These are phyloP conservation scores for Erythrophleum ivorense DNA, from an alignment of 331 rosid genomes.

Conservation along the genomic window DNA sequence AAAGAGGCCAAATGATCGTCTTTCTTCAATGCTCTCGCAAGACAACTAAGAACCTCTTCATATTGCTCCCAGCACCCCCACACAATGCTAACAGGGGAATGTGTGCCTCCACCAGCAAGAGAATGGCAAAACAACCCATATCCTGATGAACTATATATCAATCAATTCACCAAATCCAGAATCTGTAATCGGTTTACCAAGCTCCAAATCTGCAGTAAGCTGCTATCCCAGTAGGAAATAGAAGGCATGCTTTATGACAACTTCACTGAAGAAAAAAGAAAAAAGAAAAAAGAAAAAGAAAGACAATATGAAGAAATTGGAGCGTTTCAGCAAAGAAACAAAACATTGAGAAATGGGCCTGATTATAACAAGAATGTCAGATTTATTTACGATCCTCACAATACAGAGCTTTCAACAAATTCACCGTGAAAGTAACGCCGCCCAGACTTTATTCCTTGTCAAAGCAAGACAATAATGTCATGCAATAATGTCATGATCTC, in stretches of 20 bases:
- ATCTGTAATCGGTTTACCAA: background rate
- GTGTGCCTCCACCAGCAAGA: background rate
- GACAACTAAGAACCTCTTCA: background rate
- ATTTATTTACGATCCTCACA: constrained; percentile 35
- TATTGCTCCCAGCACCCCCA: background rate
- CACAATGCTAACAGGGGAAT: background rate
- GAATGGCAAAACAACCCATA: background rate
- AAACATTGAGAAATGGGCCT: background rate
- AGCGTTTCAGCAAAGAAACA: background rate
- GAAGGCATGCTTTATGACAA: background rate
- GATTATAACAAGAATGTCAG: constrained; percentile 12
- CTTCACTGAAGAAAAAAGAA: background rate
- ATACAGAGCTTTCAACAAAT: constrained; percentile 29
- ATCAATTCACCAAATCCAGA: background rate
- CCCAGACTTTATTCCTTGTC: constrained; percentile 23
- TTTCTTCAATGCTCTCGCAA: too few species aligned
- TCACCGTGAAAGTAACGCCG: constrained; percentile 4
- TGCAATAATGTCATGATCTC: constrained; percentile 13
- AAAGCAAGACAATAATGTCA: constrained; percentile 15
- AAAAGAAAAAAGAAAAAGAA: background rate
- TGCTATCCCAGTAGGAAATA: background rate
- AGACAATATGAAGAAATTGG: background rate
- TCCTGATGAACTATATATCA: background rate
- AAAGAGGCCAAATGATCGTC: background rate
- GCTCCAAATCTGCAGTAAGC: background rate